Percentiles rank a stretch among this genome's conserved stretches.
Evolutionary conservation across 441 rosid genomes (phyloP).

Genomic region (Daphne laureola): DNA sequence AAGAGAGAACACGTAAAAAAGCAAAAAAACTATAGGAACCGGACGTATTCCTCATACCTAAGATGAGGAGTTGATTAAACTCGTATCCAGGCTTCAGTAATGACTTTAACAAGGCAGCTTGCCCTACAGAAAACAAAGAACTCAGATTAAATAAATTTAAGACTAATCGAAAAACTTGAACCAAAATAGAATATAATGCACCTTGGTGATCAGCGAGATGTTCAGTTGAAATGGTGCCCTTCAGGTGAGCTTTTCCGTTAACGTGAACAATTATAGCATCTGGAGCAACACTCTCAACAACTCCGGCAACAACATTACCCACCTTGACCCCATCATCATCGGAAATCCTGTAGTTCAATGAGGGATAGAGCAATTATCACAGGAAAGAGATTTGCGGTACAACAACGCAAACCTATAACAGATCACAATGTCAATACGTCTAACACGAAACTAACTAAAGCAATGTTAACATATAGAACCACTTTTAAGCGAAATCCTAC

Average conservation of each 20-base stretch:
- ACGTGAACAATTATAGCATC: constrained; percentile 52
- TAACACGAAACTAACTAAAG: no score
- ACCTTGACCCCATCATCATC: constrained; percentile 71
- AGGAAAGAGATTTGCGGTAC: constrained; percentile 2
- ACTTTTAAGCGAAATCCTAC: no score
- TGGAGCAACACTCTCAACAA: constrained; percentile 64
- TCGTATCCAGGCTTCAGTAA: constrained; percentile 74
- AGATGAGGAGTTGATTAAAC: constrained; percentile 77
- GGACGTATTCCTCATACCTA: constrained; percentile 39
- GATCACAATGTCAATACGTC: not conserved
- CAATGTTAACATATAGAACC: no score
- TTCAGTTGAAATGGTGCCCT: constrained; percentile 70
- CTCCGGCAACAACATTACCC: constrained; percentile 77
- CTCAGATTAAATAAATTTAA: constrained; percentile 17
- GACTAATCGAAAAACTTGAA: constrained; percentile 5
- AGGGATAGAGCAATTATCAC: constrained; percentile 12
- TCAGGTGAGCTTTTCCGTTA: constrained; percentile 48
- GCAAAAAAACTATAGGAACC: no score
- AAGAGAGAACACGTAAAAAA: not conserved
- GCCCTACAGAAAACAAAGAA: constrained; percentile 44
- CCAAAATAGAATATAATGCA: constrained; percentile 24
- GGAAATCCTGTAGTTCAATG: constrained; percentile 45
- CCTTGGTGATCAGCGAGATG: constrained; percentile 96
- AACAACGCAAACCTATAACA: constrained; percentile 7
- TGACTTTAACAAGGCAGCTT: constrained; percentile 58